Conservation (phyloP, 257 asterid genomes). For the Oldenlandia corymbosa region DNA sequence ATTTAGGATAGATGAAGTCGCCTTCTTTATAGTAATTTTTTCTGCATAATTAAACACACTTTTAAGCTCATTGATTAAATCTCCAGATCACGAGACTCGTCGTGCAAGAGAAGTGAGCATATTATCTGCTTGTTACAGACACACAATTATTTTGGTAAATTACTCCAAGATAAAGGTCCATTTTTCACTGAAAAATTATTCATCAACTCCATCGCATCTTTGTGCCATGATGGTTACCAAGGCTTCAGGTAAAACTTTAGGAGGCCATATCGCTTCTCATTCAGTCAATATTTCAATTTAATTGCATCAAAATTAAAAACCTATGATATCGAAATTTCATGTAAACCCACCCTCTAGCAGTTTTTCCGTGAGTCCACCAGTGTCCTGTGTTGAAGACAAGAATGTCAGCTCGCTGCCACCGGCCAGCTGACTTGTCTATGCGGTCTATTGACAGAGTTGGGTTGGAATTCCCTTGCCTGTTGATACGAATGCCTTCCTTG, state of each 20-base stretch:
- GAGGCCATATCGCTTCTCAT: not conserved
- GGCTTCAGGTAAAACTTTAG: not conserved
- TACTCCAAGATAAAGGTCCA: not conserved
- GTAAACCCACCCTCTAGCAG: conserved; percentile 73
- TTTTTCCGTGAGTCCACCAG: conserved; percentile 99
- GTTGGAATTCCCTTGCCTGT: conserved; percentile 71
- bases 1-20: conserved; percentile 50
- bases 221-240: not conserved
- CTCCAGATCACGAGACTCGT: not conserved
- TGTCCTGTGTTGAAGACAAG: conserved; percentile 92
- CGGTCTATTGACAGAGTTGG: conserved; percentile 86
- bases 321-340: not conserved
- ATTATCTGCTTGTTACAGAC: not conserved
- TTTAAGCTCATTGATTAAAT: conserved; percentile 20
- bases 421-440: conserved; percentile 69
- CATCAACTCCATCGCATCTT: not conserved
- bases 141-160: not conserved
- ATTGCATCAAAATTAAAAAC: not conserved
- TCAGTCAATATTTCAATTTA: too few relatives aligned
- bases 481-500: conserved; percentile 75
- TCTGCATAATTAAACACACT: conserved; percentile 37
- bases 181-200: not conserved
- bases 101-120: not conserved
- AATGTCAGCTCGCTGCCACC: conserved; percentile 93
- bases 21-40: conserved; percentile 89